Base-by-base conservation (phyloP, 352 stramenopile genomes). In the Ophiocytium majus region DNA sequence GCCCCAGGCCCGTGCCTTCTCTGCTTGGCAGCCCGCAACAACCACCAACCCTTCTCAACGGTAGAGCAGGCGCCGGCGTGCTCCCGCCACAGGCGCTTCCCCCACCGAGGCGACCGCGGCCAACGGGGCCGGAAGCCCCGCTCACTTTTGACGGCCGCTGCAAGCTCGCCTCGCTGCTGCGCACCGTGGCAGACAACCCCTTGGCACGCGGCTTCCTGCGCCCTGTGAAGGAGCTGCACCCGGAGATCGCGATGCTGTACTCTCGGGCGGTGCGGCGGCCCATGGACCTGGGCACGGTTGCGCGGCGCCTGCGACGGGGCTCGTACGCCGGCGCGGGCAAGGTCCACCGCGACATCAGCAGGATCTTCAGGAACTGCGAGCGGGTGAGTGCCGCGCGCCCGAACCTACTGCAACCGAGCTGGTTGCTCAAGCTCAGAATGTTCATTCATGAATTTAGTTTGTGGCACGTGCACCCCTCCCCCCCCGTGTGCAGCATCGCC, bases 281-380 rank as follows among this genome's bases (percentile, higher is more conserved):
- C 10, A 88, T 88, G 50, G 84, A 88, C 80, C 84, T 88, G 74
- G 50, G 57, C 14, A 88, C 84, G 0, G 81, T 88, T 35, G 84
- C 84, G 14, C 19, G 84, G 43, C 84, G 84, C 9, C 75, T 88
- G n/a, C 80, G 81, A 1, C n/a, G 84, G 19, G 84, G 84, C 28
- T 82, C 84, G n/a, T 88, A 88, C 63, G 49, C 80, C 76, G 35
- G 28, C 23, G 80, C 79, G 9, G 84, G 78, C 19, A 37, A 82
- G 63, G 35, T 88, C 1, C 19, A 76, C 76, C 84, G 80, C 23
- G 84, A 88, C 66, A 88, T 81, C 34, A 76, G 36, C 36, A 79
- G 84, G 66, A 85, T 88, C 50, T 88, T 88, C 81, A 34, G 31
- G 1, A 88, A 88, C 81, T 88, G 84, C 74, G 81, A 88, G 71